A percentile compares a stretch with the other conserved stretches of the same genome.
phyloP scores from a whole-genome alignment of 1,284 basidiomycete genomes.

The Entoloma clypeatum region DNA sequence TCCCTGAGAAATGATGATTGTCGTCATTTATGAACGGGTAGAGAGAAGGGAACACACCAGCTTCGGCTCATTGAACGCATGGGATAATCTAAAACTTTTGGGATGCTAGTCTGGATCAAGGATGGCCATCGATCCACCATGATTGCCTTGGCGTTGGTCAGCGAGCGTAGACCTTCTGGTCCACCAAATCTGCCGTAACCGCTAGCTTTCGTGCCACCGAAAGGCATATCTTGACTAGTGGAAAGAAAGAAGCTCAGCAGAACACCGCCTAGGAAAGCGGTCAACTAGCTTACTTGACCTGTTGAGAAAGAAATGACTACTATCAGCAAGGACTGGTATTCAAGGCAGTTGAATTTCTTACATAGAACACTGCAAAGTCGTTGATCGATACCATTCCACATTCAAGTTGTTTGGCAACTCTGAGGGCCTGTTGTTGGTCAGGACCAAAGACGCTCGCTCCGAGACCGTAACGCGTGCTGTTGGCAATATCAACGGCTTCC shows the following conservation, averaged over 20 bases:
- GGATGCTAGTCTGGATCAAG: conserved; percentile 81
- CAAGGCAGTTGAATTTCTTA: conserved; percentile 33
- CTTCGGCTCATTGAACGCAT: conserved; percentile 78
- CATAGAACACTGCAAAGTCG: conserved; percentile 92
- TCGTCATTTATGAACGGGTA: background rate
- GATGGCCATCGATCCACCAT: conserved; percentile 84
- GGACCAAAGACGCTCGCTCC: conserved; percentile 95
- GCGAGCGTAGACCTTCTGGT: conserved; percentile 83
- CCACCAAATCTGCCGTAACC: conserved; percentile 93
- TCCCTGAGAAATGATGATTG: conserved; percentile 49
- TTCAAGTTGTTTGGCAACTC: conserved; percentile 75
- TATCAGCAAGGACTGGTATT: conserved; percentile 7
- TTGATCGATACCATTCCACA: conserved; percentile 98
- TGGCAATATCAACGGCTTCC: conserved; percentile 83
- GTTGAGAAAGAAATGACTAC: conserved; percentile 10
- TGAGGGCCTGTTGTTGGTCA: conserved; percentile 67
- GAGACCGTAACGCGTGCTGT: conserved; percentile 85
- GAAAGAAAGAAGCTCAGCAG: too few species aligned
- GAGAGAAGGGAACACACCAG: conserved; percentile 53
- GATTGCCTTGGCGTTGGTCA: conserved; percentile 87
- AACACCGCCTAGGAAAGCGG: too few species aligned
- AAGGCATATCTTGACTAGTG: conserved; percentile 87
- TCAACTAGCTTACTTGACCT: conserved; percentile 70
- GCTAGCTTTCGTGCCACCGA: conserved; percentile 86
- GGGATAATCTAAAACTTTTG: conserved; percentile 83